Evolutionary conservation across 352 stramenopile genomes (phyloP), one percentile per base, ranked within the genome.

Genomic region (Globisporangium heterothallicum): DNA sequence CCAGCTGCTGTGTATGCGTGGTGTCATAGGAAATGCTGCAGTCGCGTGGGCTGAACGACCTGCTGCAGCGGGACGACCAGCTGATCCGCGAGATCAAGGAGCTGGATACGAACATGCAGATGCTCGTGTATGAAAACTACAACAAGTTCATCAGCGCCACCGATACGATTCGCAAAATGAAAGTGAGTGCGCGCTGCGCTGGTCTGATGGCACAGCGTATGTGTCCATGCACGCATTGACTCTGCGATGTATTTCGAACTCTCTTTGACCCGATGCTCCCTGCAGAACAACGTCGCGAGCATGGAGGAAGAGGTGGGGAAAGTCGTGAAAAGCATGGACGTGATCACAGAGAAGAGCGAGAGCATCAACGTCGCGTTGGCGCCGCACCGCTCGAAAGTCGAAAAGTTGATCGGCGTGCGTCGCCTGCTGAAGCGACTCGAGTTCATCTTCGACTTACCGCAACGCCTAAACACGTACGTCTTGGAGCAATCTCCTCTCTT

Each of bases 81-180:
- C 64, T 95, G 29, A 93, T 93, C 53, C 63, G 68, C 51, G 76
- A 98, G 69, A 92, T 96, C 49, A 97, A 97, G 59, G 91, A 94
- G 30, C 78, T 99, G 16, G 96, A 99, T 70, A 97, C 88, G 19
- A 98, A 97, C 48, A 99, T 99, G 96, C 97, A 99, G 76, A 99
- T 98, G 70, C 78, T 99, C 38, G 97, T 99, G 19, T 99, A 99
- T 67, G 97, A 99, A 61, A 99, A 99, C 72, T 99, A 99, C 83
- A 98, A 96, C 73, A 99, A 99, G 69, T 99, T 99, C 65, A 99
- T 99, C 62, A 96, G 91, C 62, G 97, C 97, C 29, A 99, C 97
- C 1, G 97, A 99, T 72, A 98, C 97, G 47, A 99, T 99, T 69
- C 87, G 94, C 44, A 96, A 96, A 61, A 97, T 97, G 87, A 95